Percentiles rank a stretch among this genome's conserved stretches.
These are phyloP conservation scores for Gynochthodes officinalis DNA, from an alignment of 257 asterid species.

Conservation along the genomic window DNA sequence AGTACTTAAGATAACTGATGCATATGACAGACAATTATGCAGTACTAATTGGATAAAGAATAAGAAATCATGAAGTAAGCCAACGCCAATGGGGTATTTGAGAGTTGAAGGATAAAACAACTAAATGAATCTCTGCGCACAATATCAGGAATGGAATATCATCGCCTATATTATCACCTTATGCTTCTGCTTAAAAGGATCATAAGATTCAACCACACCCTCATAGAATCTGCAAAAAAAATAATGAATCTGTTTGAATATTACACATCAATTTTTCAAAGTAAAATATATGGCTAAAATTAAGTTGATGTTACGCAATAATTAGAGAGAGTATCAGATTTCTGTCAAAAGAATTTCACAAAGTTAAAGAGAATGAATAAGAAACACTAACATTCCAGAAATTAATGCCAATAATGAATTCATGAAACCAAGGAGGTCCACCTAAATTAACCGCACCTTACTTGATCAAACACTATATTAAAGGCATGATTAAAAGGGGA, in stretches of 20 bases:
- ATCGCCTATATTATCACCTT: slow-evolving; percentile 28
- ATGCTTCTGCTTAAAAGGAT: slow-evolving; percentile 38
- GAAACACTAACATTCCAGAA: neutral
- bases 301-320: neutral
- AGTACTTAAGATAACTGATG: neutral
- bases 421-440: neutral
- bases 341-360: neutral
- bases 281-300: neutral
- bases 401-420: neutral
- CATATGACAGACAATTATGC: neutral
- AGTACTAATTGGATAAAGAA: neutral
- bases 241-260: slow-evolving; percentile 10
- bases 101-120: neutral
- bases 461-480: neutral
- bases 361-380: neutral
- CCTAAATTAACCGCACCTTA: neutral
- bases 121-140: neutral
- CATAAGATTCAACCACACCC: slow-evolving; percentile 44
- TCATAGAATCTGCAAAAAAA: slow-evolving; percentile 43
- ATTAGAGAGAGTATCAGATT: neutral
- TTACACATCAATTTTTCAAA: neutral
- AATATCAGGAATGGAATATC: neutral
- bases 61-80: neutral
- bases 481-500: neutral
- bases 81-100: neutral